phyloP scores from a whole-genome alignment of 148 eudicot species.

The Camellia sinensis region DNA sequence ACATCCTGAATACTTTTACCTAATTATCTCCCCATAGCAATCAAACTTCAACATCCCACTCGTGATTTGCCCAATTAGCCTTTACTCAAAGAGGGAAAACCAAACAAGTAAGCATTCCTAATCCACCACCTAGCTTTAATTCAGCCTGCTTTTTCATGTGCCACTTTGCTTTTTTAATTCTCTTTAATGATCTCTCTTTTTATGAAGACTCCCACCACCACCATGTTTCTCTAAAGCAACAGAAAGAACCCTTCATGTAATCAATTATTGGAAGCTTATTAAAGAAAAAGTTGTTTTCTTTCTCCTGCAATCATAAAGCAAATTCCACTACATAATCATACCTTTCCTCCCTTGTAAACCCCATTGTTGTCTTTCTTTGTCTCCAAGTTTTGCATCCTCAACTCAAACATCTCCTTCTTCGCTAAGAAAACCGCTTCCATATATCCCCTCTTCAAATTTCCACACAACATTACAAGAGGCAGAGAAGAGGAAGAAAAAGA shows the following conservation, averaged over 20 bases:
- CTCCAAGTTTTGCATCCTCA: conserved; percentile 13
- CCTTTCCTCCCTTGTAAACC: conserved; percentile 12
- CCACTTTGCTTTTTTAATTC: background rate
- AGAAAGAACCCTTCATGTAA: background rate
- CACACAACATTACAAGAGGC: background rate
- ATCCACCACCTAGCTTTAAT: background rate
- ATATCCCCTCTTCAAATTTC: background rate
- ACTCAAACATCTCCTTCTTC: conserved; percentile 1
- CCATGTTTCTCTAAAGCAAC: background rate
- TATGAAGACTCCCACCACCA: background rate
- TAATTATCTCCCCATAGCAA: too few relatives aligned
- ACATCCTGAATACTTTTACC: too few relatives aligned
- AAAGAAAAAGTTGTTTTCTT: background rate
- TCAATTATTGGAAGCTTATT: background rate
- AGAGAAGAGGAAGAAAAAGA: background rate
- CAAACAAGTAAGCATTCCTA: background rate
- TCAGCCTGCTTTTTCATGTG: background rate
- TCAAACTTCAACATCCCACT: too few relatives aligned
- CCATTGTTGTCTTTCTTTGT: background rate
- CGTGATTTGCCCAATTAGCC: background rate
- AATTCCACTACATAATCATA: conserved; percentile 8
- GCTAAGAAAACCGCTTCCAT: conserved; percentile 1
- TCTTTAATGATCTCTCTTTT: background rate
- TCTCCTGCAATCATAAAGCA: background rate
- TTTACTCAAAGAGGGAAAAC: background rate